phyloP scores from a whole-genome alignment of 2,329 filamentous ascomycete species.

The Penicillium sp. region DNA sequence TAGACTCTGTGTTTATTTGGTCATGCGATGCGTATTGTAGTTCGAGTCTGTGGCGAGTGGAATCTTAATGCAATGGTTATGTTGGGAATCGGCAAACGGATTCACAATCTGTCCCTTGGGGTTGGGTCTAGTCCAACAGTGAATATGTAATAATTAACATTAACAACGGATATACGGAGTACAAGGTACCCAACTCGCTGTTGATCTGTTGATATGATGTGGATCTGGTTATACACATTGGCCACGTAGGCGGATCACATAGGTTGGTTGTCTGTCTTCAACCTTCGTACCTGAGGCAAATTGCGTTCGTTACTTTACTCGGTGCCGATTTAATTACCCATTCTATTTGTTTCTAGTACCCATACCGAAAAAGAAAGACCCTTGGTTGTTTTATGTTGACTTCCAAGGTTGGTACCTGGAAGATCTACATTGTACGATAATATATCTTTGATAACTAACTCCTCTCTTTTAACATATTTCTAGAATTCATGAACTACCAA shows the following conservation, averaged over 20 bases:
- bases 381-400: background rate
- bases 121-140: background rate
- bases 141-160: background rate
- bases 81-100: constrained; percentile 7
- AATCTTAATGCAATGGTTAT: background rate
- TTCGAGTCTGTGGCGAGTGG: background rate
- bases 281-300: background rate
- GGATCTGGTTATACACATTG: background rate
- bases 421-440: background rate
- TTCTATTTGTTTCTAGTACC: background rate
- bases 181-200: background rate
- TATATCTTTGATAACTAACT: background rate
- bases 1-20: background rate
- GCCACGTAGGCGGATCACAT: background rate
- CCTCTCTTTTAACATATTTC: background rate
- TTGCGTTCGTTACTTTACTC: background rate
- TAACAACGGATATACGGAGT: background rate
- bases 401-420: background rate
- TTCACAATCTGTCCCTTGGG: constrained; percentile 3
- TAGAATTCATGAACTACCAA: background rate
- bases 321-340: background rate
- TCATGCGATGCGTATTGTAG: background rate
- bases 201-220: background rate
- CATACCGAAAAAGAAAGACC: background rate
- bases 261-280: background rate